A percentile compares a stretch with the other conserved stretches of the same genome.
These are phyloP conservation scores for Pichia thaimueangensis DNA, from an alignment of 805 yeast species.

Conservation along the genomic window DNA sequence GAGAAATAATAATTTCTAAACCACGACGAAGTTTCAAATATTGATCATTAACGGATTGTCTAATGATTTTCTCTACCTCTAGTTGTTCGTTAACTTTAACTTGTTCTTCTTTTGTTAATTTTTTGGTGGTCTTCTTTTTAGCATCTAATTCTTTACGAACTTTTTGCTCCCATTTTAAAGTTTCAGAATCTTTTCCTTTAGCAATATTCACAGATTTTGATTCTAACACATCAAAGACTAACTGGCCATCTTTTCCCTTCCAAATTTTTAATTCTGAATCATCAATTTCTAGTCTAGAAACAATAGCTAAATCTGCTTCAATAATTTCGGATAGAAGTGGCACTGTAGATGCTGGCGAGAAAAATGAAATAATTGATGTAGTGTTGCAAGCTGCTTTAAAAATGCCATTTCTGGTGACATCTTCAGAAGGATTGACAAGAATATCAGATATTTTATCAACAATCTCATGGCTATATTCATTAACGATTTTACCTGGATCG, in stretches of 20 bases:
- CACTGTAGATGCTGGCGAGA: constrained; percentile 50
- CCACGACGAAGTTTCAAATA: constrained; percentile 41
- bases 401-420: constrained; percentile 35
- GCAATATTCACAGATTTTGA: constrained; percentile 41
- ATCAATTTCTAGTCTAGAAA: constrained; percentile 35
- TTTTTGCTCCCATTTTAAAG: constrained; percentile 82
- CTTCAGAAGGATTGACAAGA: constrained; percentile 13
- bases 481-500: constrained; percentile 61
- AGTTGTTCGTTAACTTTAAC: constrained; percentile 55
- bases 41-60: constrained; percentile 38
- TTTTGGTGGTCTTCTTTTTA: constrained; percentile 39
- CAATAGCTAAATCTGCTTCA: constrained; percentile 34
- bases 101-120: constrained; percentile 74
- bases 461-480: constrained; percentile 20
- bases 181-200: constrained; percentile 78
- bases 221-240: constrained; percentile 60
- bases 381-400: constrained; percentile 47
- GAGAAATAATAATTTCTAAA: constrained; percentile 43
- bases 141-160: constrained; percentile 68
- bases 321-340: constrained; percentile 45
- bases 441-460: constrained; percentile 19
- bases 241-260: constrained; percentile 60
- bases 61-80: constrained; percentile 50
- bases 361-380: constrained; percentile 46
- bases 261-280: constrained; percentile 54